These are phyloP conservation scores for Paramecium primaurelia DNA, from an alignment of 73 alveolate species.

Conservation along the genomic window DNA sequence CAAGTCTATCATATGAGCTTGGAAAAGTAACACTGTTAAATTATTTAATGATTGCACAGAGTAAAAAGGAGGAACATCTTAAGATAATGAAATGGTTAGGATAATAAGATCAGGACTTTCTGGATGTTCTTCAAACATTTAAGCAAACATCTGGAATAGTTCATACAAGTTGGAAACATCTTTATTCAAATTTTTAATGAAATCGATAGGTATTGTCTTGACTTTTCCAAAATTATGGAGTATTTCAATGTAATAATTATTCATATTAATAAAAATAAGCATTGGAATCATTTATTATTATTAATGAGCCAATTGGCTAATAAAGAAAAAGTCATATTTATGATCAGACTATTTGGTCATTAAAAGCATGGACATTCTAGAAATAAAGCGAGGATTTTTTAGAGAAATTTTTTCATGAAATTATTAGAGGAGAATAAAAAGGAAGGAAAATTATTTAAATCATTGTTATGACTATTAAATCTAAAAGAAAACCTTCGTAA, in stretches of 20 bases:
- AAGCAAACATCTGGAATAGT: neutral
- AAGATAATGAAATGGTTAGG: neutral
- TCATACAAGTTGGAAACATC: neutral
- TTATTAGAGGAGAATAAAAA: constrained; percentile 8
- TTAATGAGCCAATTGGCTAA: neutral
- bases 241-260: neutral
- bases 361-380: neutral
- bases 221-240: neutral
- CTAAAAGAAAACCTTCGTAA: too few relatives aligned
- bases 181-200: neutral
- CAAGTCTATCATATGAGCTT: neutral
- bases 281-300: neutral
- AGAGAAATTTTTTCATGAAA: neutral
- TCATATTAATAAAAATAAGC: constrained; percentile 1
- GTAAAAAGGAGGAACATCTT: neutral
- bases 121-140: constrained; percentile 14
- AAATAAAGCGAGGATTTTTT: neutral
- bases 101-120: neutral
- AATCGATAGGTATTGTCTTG: neutral
- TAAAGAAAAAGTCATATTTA: neutral
- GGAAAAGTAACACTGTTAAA: neutral
- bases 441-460: neutral
- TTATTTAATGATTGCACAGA: neutral
- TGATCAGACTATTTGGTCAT: neutral
- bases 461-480: too few relatives aligned